Conservation (phyloP, 1,139 yeast species). For the Protomyces pachydermus region DNA sequence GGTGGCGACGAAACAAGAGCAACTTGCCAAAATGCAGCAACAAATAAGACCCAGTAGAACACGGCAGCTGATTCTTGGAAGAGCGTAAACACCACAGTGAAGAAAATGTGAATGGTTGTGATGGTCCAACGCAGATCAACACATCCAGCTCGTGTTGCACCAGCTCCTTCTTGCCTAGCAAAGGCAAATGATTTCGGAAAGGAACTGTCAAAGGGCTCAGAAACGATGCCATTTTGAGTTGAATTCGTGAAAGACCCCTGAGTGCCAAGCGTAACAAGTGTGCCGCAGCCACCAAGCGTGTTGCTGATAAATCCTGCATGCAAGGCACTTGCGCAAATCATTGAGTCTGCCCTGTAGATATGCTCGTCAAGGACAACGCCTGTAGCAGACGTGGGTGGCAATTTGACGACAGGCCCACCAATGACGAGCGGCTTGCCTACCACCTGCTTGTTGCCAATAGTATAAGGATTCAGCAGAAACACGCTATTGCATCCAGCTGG, state of each 20-base stretch:
- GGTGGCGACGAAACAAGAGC: slow-evolving; percentile 83
- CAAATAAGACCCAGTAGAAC: slow-evolving; percentile 57
- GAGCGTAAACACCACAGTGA: slow-evolving; percentile 54
- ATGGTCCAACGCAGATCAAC: slow-evolving; percentile 62
- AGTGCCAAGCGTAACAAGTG: slow-evolving; percentile 54
- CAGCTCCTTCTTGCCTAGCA: slow-evolving; percentile 35
- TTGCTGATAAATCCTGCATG: slow-evolving; percentile 79
- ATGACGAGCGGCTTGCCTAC: slow-evolving; percentile 69
- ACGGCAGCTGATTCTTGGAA: slow-evolving; percentile 50
- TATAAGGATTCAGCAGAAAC: slow-evolving; percentile 70
- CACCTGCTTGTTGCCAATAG: slow-evolving; percentile 64
- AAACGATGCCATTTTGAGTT: slow-evolving; percentile 47
- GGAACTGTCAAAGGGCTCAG: slow-evolving; percentile 61
- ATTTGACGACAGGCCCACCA: slow-evolving; percentile 59
- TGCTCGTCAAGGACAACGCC: not conserved
- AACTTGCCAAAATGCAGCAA: slow-evolving; percentile 85
- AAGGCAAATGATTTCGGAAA: slow-evolving; percentile 73
- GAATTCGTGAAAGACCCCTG: slow-evolving; percentile 49
- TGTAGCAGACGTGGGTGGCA: not conserved
- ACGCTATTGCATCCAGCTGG: slow-evolving; percentile 83
- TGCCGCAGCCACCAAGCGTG: slow-evolving; percentile 73
- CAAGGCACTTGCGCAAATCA: slow-evolving; percentile 82
- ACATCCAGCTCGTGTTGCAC: slow-evolving; percentile 39
- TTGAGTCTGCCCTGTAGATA: slow-evolving; percentile 79
- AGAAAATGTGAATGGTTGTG: slow-evolving; percentile 52